Base-by-base conservation (phyloP, 1,284 basidiomycete genomes). In the Peniophora sp. region DNA sequence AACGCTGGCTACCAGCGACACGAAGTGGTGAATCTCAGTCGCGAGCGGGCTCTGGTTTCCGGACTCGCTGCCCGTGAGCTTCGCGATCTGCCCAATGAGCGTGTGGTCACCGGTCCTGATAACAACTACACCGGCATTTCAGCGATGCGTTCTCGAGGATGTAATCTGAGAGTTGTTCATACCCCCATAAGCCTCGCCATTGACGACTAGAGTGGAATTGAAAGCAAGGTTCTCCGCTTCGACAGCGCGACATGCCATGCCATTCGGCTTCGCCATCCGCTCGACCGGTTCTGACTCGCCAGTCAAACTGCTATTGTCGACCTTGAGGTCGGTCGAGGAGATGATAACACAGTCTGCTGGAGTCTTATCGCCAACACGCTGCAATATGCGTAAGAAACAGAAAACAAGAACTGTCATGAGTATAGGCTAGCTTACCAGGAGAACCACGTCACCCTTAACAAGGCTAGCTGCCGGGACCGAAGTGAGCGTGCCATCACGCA, bases 241-340 rank as follows among this genome's bases (percentile, higher is more conserved):
- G 3, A 81, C 79, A 1, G 78, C 72, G 19, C 80, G 71, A 9
- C 59, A 58, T 11, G 63, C 53, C 3, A 72, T 72, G 9, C 82
- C 82, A 44, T 74, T 64, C 2, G 71, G 67, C 16, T 73, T 55
- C 6, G 77, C 64, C 34, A 63, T 59, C 2, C 82, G 74, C 58
- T 83, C 81, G 60, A 83, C 81, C 1, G 83, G 79, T 59, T 85
- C 82, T 0, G 81, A 83, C 62, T 85, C 82, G 52, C 83, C 83
- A 0, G 82, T 85, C 35, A 85, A 67, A 63, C 78, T 83, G 53
- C 80, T 83, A 58, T 85, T 85, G 63, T 85, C 83, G 35, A 85
- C 75, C 60, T 84, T 85, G 47, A 85, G 65, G 56, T 84, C 82
- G 2, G 74, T 75, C 0, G 79, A 63, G 3, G 77, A 71, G 57